A percentile compares a stretch with the other conserved stretches of the same genome.
Evolutionary conservation across 1,284 basidiomycete genomes (phyloP).

Genomic region (Chiua sp.): DNA sequence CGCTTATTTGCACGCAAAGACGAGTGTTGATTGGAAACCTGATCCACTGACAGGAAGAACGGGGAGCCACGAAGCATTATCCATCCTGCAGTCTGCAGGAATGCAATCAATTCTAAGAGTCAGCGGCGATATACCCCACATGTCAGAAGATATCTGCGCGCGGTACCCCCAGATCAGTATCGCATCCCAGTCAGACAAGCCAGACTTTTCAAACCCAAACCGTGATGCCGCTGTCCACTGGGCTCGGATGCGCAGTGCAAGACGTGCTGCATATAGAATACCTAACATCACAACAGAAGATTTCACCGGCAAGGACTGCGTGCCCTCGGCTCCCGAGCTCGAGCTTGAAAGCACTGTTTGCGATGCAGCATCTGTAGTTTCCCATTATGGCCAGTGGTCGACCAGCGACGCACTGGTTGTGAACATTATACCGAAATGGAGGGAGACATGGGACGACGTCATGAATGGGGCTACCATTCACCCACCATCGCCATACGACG

Average conservation of each 20-base stretch:
- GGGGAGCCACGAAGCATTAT: neutral
- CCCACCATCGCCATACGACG: neutral
- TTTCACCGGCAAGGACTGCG: neutral
- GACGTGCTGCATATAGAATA: neutral
- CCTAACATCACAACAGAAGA: neutral
- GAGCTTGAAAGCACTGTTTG: neutral
- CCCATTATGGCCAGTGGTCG: no score
- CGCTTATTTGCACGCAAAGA: neutral
- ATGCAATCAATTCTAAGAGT: neutral
- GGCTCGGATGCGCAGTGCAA: neutral
- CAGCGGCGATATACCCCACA: no score
- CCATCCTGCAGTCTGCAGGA: neutral
- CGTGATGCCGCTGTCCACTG: no score
- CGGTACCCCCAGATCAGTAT: neutral
- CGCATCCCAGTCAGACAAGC: no score
- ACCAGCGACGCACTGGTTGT: neutral
- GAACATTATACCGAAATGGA: neutral
- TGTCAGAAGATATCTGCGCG: neutral
- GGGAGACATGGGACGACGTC: neutral
- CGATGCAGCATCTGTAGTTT: neutral
- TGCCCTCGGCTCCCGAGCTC: neutral
- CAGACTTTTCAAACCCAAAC: no score
- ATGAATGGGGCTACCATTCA: neutral
- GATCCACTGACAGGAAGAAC: neutral
- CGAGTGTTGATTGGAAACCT: conserved; percentile 16